Conservation (phyloP, 2,329 filamentous ascomycete species). For the Aspergillus neotritici region DNA sequence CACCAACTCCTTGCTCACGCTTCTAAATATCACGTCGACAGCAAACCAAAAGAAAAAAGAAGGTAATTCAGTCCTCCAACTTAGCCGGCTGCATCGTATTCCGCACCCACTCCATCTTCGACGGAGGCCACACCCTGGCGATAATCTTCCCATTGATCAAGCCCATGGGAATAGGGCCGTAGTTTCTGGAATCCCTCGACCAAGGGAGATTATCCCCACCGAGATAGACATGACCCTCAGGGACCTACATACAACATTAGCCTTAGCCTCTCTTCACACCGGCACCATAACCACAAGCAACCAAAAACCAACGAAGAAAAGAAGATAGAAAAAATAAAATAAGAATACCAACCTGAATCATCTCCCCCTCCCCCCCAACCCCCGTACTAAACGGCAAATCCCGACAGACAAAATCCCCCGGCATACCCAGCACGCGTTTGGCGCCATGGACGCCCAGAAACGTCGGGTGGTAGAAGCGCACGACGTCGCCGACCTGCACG, state of each 20-base stretch:
- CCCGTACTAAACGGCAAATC: slow-evolving; percentile 34
- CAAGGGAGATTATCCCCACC: slow-evolving; percentile 79
- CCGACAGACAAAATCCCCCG: slow-evolving; percentile 52
- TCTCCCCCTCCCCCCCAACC: slow-evolving; percentile 30
- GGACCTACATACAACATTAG: slow-evolving; percentile 55
- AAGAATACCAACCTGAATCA: slow-evolving; percentile 46
- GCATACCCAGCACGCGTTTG: slow-evolving; percentile 74
- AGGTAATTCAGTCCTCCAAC: slow-evolving; percentile 10
- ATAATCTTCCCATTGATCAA: slow-evolving; percentile 79
- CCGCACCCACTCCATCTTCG: slow-evolving; percentile 31
- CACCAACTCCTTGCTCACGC: slow-evolving; percentile 20
- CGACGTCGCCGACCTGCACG: slow-evolving; percentile 72
- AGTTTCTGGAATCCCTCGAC: slow-evolving; percentile 80
- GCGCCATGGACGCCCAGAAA: slow-evolving; percentile 57
- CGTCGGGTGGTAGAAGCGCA: slow-evolving; percentile 71
- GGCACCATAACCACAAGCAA: background rate
- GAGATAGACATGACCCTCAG: slow-evolving; percentile 86
- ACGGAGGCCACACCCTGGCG: slow-evolving; percentile 41
- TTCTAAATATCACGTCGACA: background rate
- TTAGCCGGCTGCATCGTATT: slow-evolving; percentile 35
- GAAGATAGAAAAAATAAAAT: background rate
- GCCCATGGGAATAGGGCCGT: slow-evolving; percentile 79
- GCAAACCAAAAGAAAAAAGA: slow-evolving; percentile 1
- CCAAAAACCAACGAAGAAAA: slow-evolving; percentile 1
- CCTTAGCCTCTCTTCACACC: background rate